Evolutionary conservation across 768 basidiomycete genomes (phyloP), one percentile per base, ranked within the genome.

Genomic region (Sarcomyxa edulis): DNA sequence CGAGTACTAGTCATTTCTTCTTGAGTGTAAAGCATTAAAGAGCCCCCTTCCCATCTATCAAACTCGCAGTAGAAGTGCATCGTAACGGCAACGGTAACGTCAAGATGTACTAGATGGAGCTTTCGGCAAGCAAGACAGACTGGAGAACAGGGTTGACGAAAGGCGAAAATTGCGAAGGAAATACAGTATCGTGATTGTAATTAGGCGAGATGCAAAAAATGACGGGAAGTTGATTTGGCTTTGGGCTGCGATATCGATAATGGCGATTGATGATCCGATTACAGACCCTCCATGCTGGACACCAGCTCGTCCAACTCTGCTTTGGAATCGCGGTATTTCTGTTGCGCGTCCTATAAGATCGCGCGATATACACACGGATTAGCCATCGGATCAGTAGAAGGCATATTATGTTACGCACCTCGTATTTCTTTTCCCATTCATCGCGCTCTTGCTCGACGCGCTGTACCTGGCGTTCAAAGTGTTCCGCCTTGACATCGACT

Each of bases 401-500:
- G 11, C 23, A 21, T 16, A 22, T 18, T 24, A 21, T 21, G 20
- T 11, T 12, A 64, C 78, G 52, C 53, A 91, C 93, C 72, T 94
- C 94, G 67, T 78, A 87, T 66, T 95, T 97, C 74, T 83, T 78
- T 78, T 96, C 94, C 89, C 87, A 92, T 27, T 58, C 53, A 59
- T 98, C 95, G 35, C 94, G 81, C 61, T 99, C 96, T 55, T 87
- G 80, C 59, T 97, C 94, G 33, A 78, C 69, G 30, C 87, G 77
- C 48, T 79, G 71, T 14, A 96, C 81, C 57, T 94, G 89, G 34
- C 93, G 80, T 65, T 97, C 95, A 58, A 90, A 96, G 67, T 98
- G 92, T 62, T 99, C 96, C 7, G 95, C 95, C 69, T 97, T 99
- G 64, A 98, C 85, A 57, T 99, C 96, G 41, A 95, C 92, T 56